Percentiles rank a stretch among this genome's conserved stretches.
These are phyloP conservation scores for Podospora australis DNA, from an alignment of 495 filamentous ascomycete genomes.

Conservation along the genomic window DNA sequence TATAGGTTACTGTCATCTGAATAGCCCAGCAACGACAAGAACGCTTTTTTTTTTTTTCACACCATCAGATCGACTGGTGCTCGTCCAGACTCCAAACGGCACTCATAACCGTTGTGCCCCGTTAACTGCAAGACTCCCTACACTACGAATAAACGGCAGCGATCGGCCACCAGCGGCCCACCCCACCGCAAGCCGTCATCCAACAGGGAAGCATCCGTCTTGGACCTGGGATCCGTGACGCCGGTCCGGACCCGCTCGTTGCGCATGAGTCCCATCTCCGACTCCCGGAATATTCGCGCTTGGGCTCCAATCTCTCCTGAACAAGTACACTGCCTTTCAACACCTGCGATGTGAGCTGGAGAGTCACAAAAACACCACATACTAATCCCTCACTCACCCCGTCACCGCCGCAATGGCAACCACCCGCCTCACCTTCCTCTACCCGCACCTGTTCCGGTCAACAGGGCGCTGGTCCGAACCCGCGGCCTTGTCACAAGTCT, in stretches of 20 bases:
- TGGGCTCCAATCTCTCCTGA: not conserved
- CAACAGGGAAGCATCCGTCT: not conserved
- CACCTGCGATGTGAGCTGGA: slow-evolving; percentile 4
- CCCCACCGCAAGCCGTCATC: not conserved
- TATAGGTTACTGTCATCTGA: too few relatives aligned
- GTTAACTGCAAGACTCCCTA: not conserved
- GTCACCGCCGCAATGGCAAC: slow-evolving; percentile 54
- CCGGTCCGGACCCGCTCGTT: slow-evolving; percentile 1
- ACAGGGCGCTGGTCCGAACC: slow-evolving; percentile 33
- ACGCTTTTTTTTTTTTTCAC: too few relatives aligned
- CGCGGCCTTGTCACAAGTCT: slow-evolving; percentile 16
- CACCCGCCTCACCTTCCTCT: slow-evolving; percentile 64
- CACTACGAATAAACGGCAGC: not conserved
- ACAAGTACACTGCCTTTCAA: not conserved
- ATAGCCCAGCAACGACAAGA: too few relatives aligned
- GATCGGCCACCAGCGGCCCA: not conserved
- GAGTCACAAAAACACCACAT: not conserved
- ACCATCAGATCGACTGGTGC: too few relatives aligned
- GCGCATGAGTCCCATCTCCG: slow-evolving; percentile 3
- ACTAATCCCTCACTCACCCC: not conserved
- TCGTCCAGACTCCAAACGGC: too few relatives aligned
- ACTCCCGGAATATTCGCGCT: slow-evolving; percentile 4
- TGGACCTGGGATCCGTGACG: slow-evolving; percentile 1
- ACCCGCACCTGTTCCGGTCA: slow-evolving; percentile 58
- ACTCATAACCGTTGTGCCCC: not conserved